phyloP scores from a whole-genome alignment of 352 stramenopile genomes.

The Globisporangium echinulatum region DNA sequence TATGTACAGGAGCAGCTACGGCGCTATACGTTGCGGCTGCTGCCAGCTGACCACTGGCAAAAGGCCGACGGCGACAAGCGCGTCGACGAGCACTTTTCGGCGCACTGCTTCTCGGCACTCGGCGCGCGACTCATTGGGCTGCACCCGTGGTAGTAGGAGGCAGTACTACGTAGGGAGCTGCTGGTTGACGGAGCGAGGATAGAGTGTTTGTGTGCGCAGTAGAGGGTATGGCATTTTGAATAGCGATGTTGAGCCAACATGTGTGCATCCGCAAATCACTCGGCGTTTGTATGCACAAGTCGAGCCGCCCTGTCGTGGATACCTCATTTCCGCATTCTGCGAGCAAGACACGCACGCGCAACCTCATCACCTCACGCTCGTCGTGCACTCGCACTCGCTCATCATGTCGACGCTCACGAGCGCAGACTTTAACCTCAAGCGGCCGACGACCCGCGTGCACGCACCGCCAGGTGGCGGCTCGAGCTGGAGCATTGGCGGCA shows the following conservation, averaged over 20 bases:
- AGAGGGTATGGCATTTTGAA: too few species aligned
- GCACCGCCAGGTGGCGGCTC: slow-evolving; percentile 73
- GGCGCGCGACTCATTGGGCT: slow-evolving; percentile 60
- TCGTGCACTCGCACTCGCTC: too few species aligned
- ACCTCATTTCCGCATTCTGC: not conserved
- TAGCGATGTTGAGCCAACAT: too few species aligned
- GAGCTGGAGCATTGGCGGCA: slow-evolving; percentile 59
- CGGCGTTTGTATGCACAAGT: not conserved
- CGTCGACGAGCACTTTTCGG: slow-evolving; percentile 55
- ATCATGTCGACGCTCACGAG: slow-evolving; percentile 82
- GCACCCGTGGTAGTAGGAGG: slow-evolving; percentile 34
- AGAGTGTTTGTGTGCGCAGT: too few species aligned
- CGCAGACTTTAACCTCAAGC: slow-evolving; percentile 78
- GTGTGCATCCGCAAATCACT: not conserved
- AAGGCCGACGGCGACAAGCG: slow-evolving; percentile 51
- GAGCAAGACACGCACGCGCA: not conserved
- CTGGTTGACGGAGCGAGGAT: too few species aligned
- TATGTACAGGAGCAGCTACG: slow-evolving; percentile 74
- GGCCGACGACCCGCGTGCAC: slow-evolving; percentile 75
- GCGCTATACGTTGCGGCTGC: slow-evolving; percentile 51
- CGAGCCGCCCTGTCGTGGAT: not conserved
- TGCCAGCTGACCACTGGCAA: slow-evolving; percentile 75
- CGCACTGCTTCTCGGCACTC: slow-evolving; percentile 56
- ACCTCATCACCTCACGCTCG: not conserved
- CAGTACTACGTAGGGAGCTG: too few species aligned